Evolutionary conservation across 345 rosid species (phyloP), one percentile per base, ranked within the genome.

Genomic region (Toxicodendron radicans): DNA sequence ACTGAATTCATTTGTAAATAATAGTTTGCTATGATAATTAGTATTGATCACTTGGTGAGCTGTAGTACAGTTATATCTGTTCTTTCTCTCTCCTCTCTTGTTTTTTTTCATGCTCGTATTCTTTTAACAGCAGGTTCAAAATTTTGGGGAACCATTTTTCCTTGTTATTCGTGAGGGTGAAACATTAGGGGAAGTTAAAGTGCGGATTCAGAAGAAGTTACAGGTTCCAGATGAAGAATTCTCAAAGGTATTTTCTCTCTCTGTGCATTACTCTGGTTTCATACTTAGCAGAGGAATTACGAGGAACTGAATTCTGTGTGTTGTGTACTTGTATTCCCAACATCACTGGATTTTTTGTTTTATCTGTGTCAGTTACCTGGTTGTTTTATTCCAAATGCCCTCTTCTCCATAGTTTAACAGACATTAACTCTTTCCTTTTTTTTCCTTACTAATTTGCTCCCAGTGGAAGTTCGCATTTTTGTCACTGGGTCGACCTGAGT

Each of bases 381-480:
- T 16, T 16, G 43, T 49, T 27, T 17, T 32, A 17, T 43, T 49
- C 20, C 45, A 67, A 67, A 30, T 52, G 59, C 30, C 60, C 60
- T 68, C 59, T 18, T 68, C 3, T 52, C 32, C 59, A 51, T 32
- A 49, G 43, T 38, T 14, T 35, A 68, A n/a, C 10, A 32, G 3
- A 61, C 66, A 20, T n/a, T 71, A 33, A 3, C 10, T 56, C 46
- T 43, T 51, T 71, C 30, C 46, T 43, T 57, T 49, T 38, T 64
- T 43, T 21, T 33, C 11, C 32, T 48, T 2, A 24, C 12, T 59
- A 6, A 43, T 49, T 53, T 51, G 24, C 24, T 1, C 32, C 45
- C 85, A 90, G 95, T 90, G 95, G 95, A 90, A 84, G 82, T 90
- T 87, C 70, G 95, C 92, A 5, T 88, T 90, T 76, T 68, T 88